These are phyloP conservation scores for Fusarium sp. DNA, from an alignment of 2,329 filamentous ascomycete genomes.

Conservation along the genomic window DNA sequence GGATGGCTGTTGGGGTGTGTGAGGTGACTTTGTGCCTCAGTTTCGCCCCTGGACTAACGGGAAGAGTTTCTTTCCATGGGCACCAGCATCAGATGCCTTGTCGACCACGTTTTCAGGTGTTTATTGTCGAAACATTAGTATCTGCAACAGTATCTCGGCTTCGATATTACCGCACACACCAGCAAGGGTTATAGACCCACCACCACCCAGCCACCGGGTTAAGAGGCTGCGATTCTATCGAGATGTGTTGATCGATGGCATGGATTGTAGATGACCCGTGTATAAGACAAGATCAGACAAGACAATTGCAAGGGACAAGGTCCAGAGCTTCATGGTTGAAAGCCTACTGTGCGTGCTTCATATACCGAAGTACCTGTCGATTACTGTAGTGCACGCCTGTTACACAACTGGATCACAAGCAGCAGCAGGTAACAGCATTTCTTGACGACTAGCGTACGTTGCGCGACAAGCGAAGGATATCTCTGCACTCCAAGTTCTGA, in stretches of 20 bases:
- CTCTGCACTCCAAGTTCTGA: conserved; percentile 2
- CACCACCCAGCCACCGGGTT: conserved; percentile 22
- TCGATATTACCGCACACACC: conserved; percentile 2
- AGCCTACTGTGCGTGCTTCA: not conserved
- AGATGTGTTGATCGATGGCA: conserved; percentile 1
- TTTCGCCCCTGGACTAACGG: not conserved
- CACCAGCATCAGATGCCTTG: conserved; percentile 13
- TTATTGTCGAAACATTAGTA: conserved; percentile 28
- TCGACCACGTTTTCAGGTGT: conserved; percentile 20
- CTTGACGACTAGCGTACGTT: conserved; percentile 32
- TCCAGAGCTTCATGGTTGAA: not conserved
- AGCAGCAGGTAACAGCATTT: conserved; percentile 14
- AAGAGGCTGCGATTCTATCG: not conserved
- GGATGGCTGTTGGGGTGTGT: not conserved
- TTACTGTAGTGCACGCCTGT: conserved; percentile 12
- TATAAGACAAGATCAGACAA: conserved; percentile 13
- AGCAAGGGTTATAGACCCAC: not conserved
- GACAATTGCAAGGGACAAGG: not conserved
- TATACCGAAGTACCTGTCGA: not conserved
- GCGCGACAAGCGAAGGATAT: conserved; percentile 27
- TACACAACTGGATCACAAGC: conserved; percentile 23
- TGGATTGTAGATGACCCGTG: conserved; percentile 4
- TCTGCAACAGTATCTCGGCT: conserved; percentile 7
- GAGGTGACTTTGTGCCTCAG: not conserved
- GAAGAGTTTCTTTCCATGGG: not conserved